These are phyloP conservation scores for Aspergillus ellipticus DNA, from an alignment of 495 filamentous ascomycete species.

Conservation along the genomic window DNA sequence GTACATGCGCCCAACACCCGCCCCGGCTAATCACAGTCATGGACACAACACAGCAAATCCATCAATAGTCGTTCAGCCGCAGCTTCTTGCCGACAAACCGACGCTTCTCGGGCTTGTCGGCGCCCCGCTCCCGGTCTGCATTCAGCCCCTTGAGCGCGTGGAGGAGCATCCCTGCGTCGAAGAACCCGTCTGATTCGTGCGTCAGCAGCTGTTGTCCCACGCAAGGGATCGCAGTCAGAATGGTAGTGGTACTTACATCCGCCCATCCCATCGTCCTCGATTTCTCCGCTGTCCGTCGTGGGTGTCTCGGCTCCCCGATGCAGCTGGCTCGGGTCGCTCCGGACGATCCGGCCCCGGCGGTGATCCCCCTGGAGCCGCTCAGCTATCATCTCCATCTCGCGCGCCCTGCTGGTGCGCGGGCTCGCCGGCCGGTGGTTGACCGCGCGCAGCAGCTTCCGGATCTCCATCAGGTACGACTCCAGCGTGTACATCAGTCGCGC, in stretches of 20 bases:
- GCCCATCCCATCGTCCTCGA: constrained; percentile 85
- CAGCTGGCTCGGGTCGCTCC: constrained; percentile 31
- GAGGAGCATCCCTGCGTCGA: constrained; percentile 89
- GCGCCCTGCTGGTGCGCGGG: constrained; percentile 55
- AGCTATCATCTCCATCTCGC: constrained; percentile 61
- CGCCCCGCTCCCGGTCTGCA: constrained; percentile 45
- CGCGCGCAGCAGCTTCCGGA: constrained; percentile 73
- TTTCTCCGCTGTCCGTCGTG: constrained; percentile 59
- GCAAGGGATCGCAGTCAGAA: constrained; percentile 9
- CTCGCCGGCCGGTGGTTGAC: constrained; percentile 55
- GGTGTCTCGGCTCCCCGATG: constrained; percentile 45
- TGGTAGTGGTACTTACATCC: constrained; percentile 66
- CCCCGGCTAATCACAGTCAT: not conserved
- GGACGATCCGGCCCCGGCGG: constrained; percentile 44
- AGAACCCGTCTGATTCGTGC: constrained; percentile 73
- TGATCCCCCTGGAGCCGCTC: constrained; percentile 40
- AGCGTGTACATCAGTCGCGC: constrained; percentile 83
- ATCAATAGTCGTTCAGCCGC: constrained; percentile 70
- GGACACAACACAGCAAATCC: not conserved
- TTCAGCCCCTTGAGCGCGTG: constrained; percentile 72
- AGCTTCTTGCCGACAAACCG: constrained; percentile 77
- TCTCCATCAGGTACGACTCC: constrained; percentile 85
- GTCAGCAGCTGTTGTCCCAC: constrained; percentile 23
- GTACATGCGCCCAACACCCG: not conserved
- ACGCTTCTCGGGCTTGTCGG: constrained; percentile 44